Evolutionary conservation across 2,329 filamentous ascomycete genomes (phyloP).

Genomic region (Fusarium circinatum): DNA sequence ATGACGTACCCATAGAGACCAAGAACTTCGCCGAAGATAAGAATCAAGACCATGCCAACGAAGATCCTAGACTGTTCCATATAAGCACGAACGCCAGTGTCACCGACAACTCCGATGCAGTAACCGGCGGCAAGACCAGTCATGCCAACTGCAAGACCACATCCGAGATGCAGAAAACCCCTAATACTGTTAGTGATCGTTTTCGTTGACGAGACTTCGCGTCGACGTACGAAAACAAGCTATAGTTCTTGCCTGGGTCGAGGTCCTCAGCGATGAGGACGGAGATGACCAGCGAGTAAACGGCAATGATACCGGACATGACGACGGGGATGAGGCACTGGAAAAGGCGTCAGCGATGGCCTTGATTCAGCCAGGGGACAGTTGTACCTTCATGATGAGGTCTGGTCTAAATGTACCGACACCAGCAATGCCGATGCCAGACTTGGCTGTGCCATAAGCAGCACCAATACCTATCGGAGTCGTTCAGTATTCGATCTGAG

Average conservation of each 20-base stretch:
- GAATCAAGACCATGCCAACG: slow-evolving; percentile 97
- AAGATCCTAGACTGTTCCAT: slow-evolving; percentile 97
- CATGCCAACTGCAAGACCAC: slow-evolving; percentile 89
- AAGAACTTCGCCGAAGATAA: slow-evolving; percentile 98
- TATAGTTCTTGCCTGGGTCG: slow-evolving; percentile 77
- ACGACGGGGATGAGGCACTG: slow-evolving; percentile 88
- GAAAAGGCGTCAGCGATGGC: slow-evolving; percentile 20
- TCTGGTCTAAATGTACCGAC: slow-evolving; percentile 87
- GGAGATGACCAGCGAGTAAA: slow-evolving; percentile 96
- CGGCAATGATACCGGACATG: slow-evolving; percentile 99
- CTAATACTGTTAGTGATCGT: slow-evolving; percentile 54
- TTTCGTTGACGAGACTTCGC: neutral
- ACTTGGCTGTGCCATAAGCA: slow-evolving; percentile 88
- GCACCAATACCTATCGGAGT: slow-evolving; percentile 70
- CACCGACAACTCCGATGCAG: slow-evolving; percentile 94
- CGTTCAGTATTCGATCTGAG: slow-evolving; percentile 41
- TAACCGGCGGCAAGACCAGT: slow-evolving; percentile 95
- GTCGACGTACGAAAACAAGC: slow-evolving; percentile 78
- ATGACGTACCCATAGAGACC: slow-evolving; percentile 89
- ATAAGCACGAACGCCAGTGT: slow-evolving; percentile 91
- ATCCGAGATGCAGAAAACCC: slow-evolving; percentile 93
- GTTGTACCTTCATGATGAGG: slow-evolving; percentile 85
- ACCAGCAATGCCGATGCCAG: slow-evolving; percentile 86
- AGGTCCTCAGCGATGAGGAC: slow-evolving; percentile 95
- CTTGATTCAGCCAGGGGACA: neutral